Evolutionary conservation across 2,329 filamentous ascomycete species (phyloP).

Genomic region (Aspergillus phoenicis): DNA sequence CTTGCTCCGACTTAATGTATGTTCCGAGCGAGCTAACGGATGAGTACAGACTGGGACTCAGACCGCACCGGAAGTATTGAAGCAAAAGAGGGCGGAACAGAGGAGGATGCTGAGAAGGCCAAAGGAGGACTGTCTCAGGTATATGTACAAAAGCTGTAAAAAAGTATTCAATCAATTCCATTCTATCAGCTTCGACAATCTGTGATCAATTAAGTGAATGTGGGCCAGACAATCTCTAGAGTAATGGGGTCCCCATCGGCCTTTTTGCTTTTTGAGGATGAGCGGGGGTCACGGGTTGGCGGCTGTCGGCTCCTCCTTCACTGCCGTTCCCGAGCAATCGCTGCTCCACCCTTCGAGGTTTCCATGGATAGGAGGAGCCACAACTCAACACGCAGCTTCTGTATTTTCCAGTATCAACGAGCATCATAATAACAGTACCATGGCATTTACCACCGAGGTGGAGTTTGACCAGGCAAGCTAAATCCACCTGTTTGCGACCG

Average conservation of each 20-base stretch:
- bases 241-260: too few species aligned
- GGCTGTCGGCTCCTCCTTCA: too few species aligned
- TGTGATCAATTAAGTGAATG: too few species aligned
- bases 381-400: neutral
- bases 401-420: neutral
- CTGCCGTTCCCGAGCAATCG: too few species aligned
- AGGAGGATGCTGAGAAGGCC: neutral
- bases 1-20: neutral
- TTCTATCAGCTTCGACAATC: too few species aligned
- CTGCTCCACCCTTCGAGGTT: neutral
- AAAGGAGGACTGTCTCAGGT: neutral
- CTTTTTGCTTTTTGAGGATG: too few species aligned
- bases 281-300: too few species aligned
- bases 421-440: neutral
- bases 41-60: neutral
- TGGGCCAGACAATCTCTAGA: too few species aligned
- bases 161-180: neutral
- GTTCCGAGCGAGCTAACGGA: neutral
- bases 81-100: neutral
- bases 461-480: slow-evolving; percentile 4
- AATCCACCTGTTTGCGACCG: neutral
- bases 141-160: neutral
- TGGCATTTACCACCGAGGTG: neutral
- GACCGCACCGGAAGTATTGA: neutral
- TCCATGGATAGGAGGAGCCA: neutral